Evolutionary conservation across 345 rosid genomes (phyloP).

Genomic region (Fremontodendron californicum): DNA sequence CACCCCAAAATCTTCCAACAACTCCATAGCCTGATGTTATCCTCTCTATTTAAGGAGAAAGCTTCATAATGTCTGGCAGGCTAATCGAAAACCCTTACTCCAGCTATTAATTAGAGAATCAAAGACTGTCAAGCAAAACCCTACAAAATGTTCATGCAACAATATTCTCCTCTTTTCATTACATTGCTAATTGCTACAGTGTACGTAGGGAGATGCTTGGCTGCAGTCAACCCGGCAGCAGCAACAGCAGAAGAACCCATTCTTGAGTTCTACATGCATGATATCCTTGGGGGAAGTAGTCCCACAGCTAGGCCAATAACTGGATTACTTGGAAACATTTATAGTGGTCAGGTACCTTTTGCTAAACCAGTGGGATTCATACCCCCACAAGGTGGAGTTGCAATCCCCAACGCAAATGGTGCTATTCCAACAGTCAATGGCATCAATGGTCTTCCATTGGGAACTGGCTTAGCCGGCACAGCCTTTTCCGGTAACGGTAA

Average conservation of each 20-base stretch:
- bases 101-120: not conserved
- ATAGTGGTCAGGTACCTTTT: conserved; percentile 89
- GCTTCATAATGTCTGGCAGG: conserved; percentile 18
- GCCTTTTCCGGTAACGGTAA: conserved; percentile 25
- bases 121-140: not conserved
- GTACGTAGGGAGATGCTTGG: conserved; percentile 16
- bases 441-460: conserved; percentile 75
- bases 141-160: not conserved
- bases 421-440: conserved; percentile 83
- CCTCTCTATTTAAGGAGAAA: conserved; percentile 41
- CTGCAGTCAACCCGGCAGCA: not conserved
- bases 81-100: conserved; percentile 20
- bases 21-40: conserved; percentile 31
- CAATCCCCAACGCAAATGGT: conserved; percentile 85
- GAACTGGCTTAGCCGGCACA: conserved; percentile 88
- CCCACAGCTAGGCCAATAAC: conserved; percentile 87
- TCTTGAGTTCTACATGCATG: conserved; percentile 88
- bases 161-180: conserved; percentile 19
- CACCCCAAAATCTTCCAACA: conserved; percentile 25
- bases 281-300: conserved; percentile 81
- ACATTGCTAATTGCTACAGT: conserved; percentile 25
- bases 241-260: conserved; percentile 32
- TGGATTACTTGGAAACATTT: conserved; percentile 90
- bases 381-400: conserved; percentile 62
- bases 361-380: conserved; percentile 76